phyloP scores from a whole-genome alignment of 345 rosid species.

The Acer yangbiense region DNA sequence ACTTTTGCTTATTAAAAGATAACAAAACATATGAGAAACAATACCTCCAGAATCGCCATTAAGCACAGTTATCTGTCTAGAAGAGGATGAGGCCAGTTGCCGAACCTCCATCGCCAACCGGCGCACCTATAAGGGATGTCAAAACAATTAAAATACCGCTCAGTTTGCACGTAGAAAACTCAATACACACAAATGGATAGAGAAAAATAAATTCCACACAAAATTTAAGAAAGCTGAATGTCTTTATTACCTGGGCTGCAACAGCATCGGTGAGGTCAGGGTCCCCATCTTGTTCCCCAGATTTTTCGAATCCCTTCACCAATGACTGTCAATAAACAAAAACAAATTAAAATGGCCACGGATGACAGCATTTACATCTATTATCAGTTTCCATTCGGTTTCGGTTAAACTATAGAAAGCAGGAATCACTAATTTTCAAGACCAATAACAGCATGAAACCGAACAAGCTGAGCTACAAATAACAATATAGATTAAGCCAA shows the following conservation, averaged over 20 bases:
- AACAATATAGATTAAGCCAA: neutral
- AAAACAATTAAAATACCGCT: neutral
- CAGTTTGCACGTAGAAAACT: neutral
- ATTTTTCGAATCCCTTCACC: slow-evolving; percentile 58
- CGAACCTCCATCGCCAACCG: slow-evolving; percentile 70
- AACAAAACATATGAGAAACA: neutral
- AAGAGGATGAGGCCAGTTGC: slow-evolving; percentile 61
- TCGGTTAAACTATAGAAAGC: neutral
- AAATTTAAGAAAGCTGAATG: slow-evolving; percentile 10
- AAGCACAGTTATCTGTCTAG: slow-evolving; percentile 72
- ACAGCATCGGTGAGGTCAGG: slow-evolving; percentile 60
- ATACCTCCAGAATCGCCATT: slow-evolving; percentile 68
- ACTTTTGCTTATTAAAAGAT: neutral
- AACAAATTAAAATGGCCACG: neutral
- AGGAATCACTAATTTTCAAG: neutral
- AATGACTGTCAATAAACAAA: slow-evolving; percentile 41
- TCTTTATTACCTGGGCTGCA: slow-evolving; percentile 61
- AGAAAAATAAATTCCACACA: neutral
- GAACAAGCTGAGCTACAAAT: slow-evolving; percentile 6
- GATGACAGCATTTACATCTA: neutral
- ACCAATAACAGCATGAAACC: neutral
- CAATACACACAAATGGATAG: neutral
- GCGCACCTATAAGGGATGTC: slow-evolving; percentile 43
- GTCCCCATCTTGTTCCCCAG: slow-evolving; percentile 64
- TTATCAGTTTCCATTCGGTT: neutral